Evolutionary conservation across 495 filamentous ascomycete species (phyloP), one percentile per base, ranked within the genome.

Genomic region (Aspergillus steynii): DNA sequence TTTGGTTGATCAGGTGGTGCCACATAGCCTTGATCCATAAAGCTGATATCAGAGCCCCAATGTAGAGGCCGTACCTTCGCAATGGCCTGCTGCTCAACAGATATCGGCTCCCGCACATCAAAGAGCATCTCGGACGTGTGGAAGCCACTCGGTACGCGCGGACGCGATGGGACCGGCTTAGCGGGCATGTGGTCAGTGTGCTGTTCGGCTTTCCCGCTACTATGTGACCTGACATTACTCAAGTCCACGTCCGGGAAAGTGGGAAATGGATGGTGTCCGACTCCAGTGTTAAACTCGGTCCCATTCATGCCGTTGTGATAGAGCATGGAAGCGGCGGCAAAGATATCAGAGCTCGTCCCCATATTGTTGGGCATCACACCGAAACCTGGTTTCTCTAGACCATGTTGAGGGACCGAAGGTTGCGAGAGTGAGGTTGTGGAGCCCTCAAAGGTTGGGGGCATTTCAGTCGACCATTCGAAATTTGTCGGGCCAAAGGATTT

Each of bases 41-140:
- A 91, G 55, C 77, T 80, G 5, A 78, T 67, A 72, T 91, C 88
- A 0, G 88, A 88, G 25, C 88, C 88, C 80, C 84, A 91, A 20
- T 83, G 83, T 29, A 89, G 71, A 15, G 70, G 68, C 14, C 75
- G 72, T 26, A 66, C 68, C 58, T 77, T 78, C 8, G 71, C 63
- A 29, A 71, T 72, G 10, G 71, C 68, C 61, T 79, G 78, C 56
- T 76, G 74, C 46, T 79, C 78, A 25, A 62, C 67, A 8, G 74
- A 73, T 32, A 75, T 72, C 1, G 78, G 74, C 29, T 79, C 71
- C 27, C 71, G 72, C 9, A 74, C 71, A 65, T 79, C 74, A 52
- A 81, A 81, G 8, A 78, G 68, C 77, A 80, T 80, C 53, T 80
- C 71, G 5, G 74, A 69, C 5, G 78, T 79, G 57, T 81, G 78